Evolutionary conservation across 2,329 filamentous ascomycete species (phyloP), one percentile per base, ranked within the genome.

Genomic region (Stagonosporopsis chrysanthemi): DNA sequence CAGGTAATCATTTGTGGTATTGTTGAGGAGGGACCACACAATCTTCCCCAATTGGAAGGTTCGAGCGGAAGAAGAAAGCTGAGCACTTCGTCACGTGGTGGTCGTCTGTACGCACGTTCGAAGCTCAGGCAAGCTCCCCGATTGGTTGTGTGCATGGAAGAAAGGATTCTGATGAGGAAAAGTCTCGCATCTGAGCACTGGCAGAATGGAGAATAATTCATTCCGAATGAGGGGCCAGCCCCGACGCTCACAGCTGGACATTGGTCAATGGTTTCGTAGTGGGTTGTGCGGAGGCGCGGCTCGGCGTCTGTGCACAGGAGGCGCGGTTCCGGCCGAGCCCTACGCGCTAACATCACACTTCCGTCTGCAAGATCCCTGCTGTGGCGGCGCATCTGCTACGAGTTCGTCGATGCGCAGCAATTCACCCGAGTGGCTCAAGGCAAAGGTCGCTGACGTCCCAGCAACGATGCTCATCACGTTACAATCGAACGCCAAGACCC

Each of bases 271-370:
- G 26, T 41, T 14, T 40, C 40, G 28, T 29, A 28, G 19, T 33
- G 17, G 24, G 17, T 15, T 35, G 23, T 12, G 19, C 28, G n/a
- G 22, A 50, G 19, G 19, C 19, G 26, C 42, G 35, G 42, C 50
- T 40, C 19, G 17, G 36, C 38, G 33, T 31, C 41, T 31, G 23
- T 33, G 26, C 41, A 35, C 11, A 33, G 7, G 41, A 41, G 35
- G n/a, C n/a, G n/a, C n/a, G n/a, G n/a, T n/a, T n/a, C n/a, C n/a
- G n/a, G n/a, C n/a, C n/a, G n/a, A n/a, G n/a, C 43, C 42, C 26
- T 28, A 41, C 24, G 39, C 52, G 39, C 44, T 49, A 55, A 49
- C n/a, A 22, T 31, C 52, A 33, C 44, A 44, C 38, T 48, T 46
- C 42, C 17, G 28, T 41, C 12, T 14, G 2, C 6, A 4, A 42